A percentile compares a stretch with the other conserved stretches of the same genome.
These are phyloP conservation scores for Bremia lactucae DNA, from an alignment of 352 stramenopile genomes.

Conservation along the genomic window DNA sequence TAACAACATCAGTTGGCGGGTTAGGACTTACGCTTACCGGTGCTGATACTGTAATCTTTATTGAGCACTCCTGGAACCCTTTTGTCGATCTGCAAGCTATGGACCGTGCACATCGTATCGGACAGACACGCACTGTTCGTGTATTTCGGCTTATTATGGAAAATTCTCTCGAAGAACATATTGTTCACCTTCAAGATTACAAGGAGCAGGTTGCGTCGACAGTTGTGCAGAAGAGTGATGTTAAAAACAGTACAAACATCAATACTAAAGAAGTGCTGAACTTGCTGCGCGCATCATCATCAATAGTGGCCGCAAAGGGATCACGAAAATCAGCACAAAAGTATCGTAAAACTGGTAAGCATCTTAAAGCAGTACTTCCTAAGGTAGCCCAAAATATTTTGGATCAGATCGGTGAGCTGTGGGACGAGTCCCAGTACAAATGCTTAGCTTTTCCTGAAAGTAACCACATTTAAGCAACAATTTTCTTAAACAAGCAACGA, in stretches of 20 bases:
- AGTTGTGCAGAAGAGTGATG: constrained; percentile 43
- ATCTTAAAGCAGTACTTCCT: constrained; percentile 12
- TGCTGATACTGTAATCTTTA: constrained; percentile 95
- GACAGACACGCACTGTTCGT: constrained; percentile 54
- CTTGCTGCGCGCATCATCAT: constrained; percentile 47
- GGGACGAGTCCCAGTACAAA: constrained; percentile 75
- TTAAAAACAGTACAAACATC: constrained; percentile 43
- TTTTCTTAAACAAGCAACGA: neutral
- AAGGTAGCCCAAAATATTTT: constrained; percentile 34
- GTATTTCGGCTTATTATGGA: constrained; percentile 77
- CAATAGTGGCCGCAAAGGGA: constrained; percentile 26
- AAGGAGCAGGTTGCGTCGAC: constrained; percentile 64
- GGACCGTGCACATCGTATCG: constrained; percentile 75
- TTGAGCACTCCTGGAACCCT: constrained; percentile 98
- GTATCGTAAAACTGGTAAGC: neutral
- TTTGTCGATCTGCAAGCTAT: constrained; percentile 92
- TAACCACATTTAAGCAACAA: no score
- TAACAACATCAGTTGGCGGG: constrained; percentile 92
- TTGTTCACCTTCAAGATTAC: constrained; percentile 70
- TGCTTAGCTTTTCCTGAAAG: constrained; percentile 53
- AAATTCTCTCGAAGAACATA: constrained; percentile 62
- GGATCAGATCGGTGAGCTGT: constrained; percentile 61
- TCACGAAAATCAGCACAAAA: constrained; percentile 6
- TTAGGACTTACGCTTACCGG: constrained; percentile 94
- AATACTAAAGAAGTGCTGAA: constrained; percentile 57